Evolutionary conservation across 2,329 filamentous ascomycete species (phyloP).

Genomic region (Cadophora luteo-olivacea): DNA sequence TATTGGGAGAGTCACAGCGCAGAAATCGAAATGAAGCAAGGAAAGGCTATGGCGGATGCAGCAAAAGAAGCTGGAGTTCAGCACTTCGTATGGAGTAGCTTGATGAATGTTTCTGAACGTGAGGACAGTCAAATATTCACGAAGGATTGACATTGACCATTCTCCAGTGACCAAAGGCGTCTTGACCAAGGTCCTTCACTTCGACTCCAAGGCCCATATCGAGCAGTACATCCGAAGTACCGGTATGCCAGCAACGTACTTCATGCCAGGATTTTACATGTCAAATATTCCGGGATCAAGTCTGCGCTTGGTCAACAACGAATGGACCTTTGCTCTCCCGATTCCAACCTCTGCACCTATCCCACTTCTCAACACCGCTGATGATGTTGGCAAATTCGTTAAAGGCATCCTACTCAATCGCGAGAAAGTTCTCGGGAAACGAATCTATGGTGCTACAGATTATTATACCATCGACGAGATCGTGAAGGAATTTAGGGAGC

Average conservation of each 20-base stretch:
- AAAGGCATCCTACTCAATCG: conserved; percentile 44
- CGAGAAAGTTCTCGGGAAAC: conserved; percentile 50
- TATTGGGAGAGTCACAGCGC: conserved; percentile 47
- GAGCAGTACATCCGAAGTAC: conserved; percentile 46
- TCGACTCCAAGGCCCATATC: conserved; percentile 47
- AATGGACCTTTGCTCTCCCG: conserved; percentile 42
- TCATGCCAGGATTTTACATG: conserved; percentile 59
- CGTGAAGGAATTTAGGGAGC: conserved; percentile 49
- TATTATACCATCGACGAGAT: conserved; percentile 51
- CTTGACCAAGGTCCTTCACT: conserved; percentile 50
- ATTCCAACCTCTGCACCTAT: conserved; percentile 43
- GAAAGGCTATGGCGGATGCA: conserved; percentile 55
- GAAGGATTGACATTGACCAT: conserved; percentile 14
- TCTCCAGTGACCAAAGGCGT: conserved; percentile 48
- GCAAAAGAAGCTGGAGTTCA: conserved; percentile 52
- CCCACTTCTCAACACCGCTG: conserved; percentile 45
- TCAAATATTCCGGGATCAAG: conserved; percentile 50
- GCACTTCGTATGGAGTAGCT: conserved; percentile 55
- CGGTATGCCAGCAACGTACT: conserved; percentile 55
- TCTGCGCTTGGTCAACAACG: conserved; percentile 40
- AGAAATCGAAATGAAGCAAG: conserved; percentile 52
- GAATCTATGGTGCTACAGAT: conserved; percentile 50
- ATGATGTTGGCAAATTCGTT: conserved; percentile 47
- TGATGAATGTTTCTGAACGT: conserved; percentile 50
- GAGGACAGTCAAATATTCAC: conserved; percentile 30